Conservation (phyloP, 140 eudicot genomes). For the Cichorium intybus region DNA sequence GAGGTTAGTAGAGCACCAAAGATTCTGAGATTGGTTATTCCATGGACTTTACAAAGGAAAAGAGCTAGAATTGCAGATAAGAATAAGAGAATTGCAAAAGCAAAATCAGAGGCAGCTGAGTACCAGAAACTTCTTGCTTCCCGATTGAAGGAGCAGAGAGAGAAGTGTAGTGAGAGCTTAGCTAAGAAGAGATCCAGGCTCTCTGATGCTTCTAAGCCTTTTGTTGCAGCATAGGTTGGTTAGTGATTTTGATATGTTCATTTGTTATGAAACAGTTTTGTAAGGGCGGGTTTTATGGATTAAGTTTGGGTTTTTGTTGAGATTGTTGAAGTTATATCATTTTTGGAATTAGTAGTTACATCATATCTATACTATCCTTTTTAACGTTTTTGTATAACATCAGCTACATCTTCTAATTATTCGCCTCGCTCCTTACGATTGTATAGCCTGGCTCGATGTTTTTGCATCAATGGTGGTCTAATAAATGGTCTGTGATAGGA, state of each 20-base stretch:
- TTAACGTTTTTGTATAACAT: too few species aligned
- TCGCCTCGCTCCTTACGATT: too few species aligned
- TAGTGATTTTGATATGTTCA: background rate
- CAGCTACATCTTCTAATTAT: too few species aligned
- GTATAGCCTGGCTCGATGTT: too few species aligned
- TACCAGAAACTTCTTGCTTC: constrained; percentile 75
- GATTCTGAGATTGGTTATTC: constrained; percentile 68
- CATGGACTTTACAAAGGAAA: constrained; percentile 69
- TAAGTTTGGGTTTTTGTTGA: background rate
- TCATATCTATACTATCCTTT: too few species aligned
- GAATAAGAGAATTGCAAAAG: constrained; percentile 70
- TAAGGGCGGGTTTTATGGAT: too few species aligned
- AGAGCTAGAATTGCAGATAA: constrained; percentile 76
- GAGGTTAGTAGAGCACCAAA: constrained; percentile 68
- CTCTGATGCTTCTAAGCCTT: constrained; percentile 56
- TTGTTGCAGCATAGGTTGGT: constrained; percentile 28
- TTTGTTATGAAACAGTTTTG: constrained; percentile 8
- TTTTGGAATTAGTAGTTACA: background rate
- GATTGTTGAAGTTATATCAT: background rate
- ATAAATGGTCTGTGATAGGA: too few species aligned
- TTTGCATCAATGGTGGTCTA: too few species aligned
- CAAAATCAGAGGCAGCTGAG: constrained; percentile 69
- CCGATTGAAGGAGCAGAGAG: constrained; percentile 75
- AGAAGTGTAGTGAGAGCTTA: constrained; percentile 69
- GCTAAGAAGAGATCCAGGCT: constrained; percentile 75